Evolutionary conservation across 805 yeast genomes (phyloP), one percentile per base, ranked within the genome.

Genomic region (Wickerhamiella spandovensis): DNA sequence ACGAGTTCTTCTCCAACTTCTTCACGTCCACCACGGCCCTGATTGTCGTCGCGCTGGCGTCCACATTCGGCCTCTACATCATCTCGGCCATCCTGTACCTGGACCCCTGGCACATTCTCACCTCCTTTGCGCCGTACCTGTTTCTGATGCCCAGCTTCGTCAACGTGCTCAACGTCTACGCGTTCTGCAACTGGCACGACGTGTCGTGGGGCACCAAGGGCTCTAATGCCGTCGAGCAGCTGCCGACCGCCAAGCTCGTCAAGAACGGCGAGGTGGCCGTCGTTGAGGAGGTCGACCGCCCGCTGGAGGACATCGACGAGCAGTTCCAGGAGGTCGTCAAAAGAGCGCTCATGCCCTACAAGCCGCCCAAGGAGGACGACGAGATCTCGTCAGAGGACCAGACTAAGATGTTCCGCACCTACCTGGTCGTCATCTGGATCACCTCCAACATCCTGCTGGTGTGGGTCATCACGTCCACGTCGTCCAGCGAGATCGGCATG

Each of bases 181-280:
- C 84, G 1, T 79, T 80, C 62, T 79, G 83, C 68, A 79, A 79
- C 64, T 77, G 80, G 68, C 84, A 79, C 61, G 84, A 79, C 64
- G 76, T 79, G 46, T 79, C 84, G 1, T 79, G 84, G 84, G 84
- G 84, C 52, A 79, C 84, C n/a, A 79, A 80, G 62, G 84, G 84
- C 41, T 76, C 78, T 43, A 82, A 64, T 48, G 63, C 60, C 2
- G 78, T 78, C 5, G 72, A 67, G 35, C 77, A 74, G 39, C 70
- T 79, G 61, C 82, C 83, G 48, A 78, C 76, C 12, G 64, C 64
- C 43, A 57, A 63, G 18, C 75, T 72, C 56, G 72, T 71, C 38
- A 77, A 74, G 49, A 78, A 75, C 55, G 81, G 81, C 57, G 72
- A 74, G 35, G 57, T 53, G 6, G 72, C 74, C 47, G 80, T 77